These are phyloP conservation scores for Diaporthe humulicola DNA, from an alignment of 2,329 filamentous ascomycete species.

Conservation along the genomic window DNA sequence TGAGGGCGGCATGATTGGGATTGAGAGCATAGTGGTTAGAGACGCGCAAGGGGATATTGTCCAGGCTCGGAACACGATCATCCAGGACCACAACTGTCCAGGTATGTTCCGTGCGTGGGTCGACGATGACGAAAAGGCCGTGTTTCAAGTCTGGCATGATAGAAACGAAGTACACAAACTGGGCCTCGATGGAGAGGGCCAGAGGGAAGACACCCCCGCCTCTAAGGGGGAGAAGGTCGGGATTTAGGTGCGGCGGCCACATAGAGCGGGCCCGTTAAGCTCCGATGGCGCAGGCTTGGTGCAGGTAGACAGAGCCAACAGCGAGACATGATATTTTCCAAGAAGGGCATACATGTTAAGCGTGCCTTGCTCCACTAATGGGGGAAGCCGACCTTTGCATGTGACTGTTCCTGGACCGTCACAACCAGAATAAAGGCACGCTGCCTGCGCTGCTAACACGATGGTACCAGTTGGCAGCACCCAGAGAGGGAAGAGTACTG, in stretches of 20 bases:
- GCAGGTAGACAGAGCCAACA: neutral
- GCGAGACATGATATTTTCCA: neutral
- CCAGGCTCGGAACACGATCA: slow-evolving; percentile 63
- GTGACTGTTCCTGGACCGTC: neutral
- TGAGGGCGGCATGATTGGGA: slow-evolving; percentile 87
- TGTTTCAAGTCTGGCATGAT: slow-evolving; percentile 69
- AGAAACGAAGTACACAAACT: slow-evolving; percentile 20
- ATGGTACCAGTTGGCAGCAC: neutral
- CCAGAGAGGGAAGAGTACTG: neutral
- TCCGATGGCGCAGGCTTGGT: neutral
- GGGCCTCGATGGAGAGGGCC: slow-evolving; percentile 26
- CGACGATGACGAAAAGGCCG: slow-evolving; percentile 69
- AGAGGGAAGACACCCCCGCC: slow-evolving; percentile 6
- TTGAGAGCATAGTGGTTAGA: slow-evolving; percentile 69
- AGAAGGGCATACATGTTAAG: too few species aligned
- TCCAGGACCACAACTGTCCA: slow-evolving; percentile 87
- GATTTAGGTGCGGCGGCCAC: neutral
- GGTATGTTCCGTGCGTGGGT: slow-evolving; percentile 90
- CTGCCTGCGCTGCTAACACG: too few species aligned
- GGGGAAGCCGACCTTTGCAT: too few species aligned
- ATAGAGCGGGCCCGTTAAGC: neutral
- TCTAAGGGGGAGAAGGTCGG: slow-evolving; percentile 11
- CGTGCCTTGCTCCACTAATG: too few species aligned
- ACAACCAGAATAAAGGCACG: neutral
- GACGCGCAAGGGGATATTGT: slow-evolving; percentile 59